Base-by-base conservation (phyloP, 331 rosid species). In the Pyrus hybrid region DNA sequence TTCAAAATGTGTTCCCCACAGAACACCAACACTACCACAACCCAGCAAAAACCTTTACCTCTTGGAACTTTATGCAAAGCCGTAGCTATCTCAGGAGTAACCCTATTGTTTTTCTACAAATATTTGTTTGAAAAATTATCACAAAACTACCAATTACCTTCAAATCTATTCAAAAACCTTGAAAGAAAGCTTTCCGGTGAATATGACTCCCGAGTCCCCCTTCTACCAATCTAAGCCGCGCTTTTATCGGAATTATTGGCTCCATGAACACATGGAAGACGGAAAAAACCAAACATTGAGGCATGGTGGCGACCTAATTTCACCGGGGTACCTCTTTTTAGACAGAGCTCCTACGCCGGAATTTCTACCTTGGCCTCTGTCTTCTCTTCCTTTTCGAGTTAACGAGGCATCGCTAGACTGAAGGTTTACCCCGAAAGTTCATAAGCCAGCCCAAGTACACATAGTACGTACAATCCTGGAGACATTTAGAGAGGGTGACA, bases 261-360 rank as follows among this genome's bases (percentile, higher is more conserved):
- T 80, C 90, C 2, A 75, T 82, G 61, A 78, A 84, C 33, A 83
- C 88, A 28, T 88, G 88, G 93, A 76, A 54, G 73, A 41, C 47
- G 14, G n/a, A 58, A 17, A 86, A 86, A 26, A 49, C 7, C 75
- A 26, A 80, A 86, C 82, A 60, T 66, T 2, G 73, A 84, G 68
- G 33, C 90, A 25, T 84, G 93, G 90, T 86, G 93, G 88, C 26
- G 72, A 11, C 86, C 87, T 7, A 88, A 80, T 37, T 53, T 82
- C 6, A 84, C 84, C 2, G 2, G 90, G 90, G 4, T 85, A 88
- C 23, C 58, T 82, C 14, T 88, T 86, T 73, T 32, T 88, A 5
- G 93, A 88, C 1, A 57, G 79, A 29, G 11, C 76, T 13, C 92
- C 90, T 2, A 26, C 66, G 0, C 3, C 7, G 1, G 84, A 84